Percentiles rank a stretch among this genome's conserved stretches.
Evolutionary conservation across 768 basidiomycete species (phyloP).

Genomic region (Russula sp.): DNA sequence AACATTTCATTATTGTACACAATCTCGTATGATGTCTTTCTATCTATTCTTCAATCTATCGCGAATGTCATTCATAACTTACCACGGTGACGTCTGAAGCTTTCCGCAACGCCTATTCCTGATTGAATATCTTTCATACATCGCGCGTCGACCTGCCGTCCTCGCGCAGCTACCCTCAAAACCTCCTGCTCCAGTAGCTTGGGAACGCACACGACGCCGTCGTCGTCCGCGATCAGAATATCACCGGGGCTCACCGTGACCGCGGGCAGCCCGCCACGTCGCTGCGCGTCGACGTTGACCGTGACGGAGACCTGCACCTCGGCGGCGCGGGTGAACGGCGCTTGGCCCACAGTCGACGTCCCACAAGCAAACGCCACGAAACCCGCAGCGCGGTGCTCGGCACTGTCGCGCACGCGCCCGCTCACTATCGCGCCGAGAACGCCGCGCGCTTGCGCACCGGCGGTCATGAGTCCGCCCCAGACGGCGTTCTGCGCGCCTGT

Average conservation of each 20-base stretch:
- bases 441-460: slow-evolving; percentile 67
- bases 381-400: slow-evolving; percentile 59
- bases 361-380: slow-evolving; percentile 84
- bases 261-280: slow-evolving; percentile 43
- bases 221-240: slow-evolving; percentile 79
- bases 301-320: slow-evolving; percentile 62
- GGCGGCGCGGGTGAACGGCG: slow-evolving; percentile 76
- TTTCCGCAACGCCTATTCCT: slow-evolving; percentile 67
- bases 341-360: slow-evolving; percentile 81
- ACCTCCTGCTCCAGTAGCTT: slow-evolving; percentile 47
- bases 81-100: slow-evolving; percentile 75
- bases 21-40: neutral
- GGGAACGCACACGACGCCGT: slow-evolving; percentile 85
- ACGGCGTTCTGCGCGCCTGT: slow-evolving; percentile 72
- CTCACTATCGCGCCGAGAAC: slow-evolving; percentile 75
- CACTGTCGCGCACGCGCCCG: slow-evolving; percentile 78
- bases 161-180: slow-evolving; percentile 49
- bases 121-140: slow-evolving; percentile 71
- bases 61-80: slow-evolving; percentile 34
- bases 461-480: slow-evolving; percentile 92
- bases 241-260: slow-evolving; percentile 67
- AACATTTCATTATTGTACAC: neutral
- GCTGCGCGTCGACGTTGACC: slow-evolving; percentile 34
- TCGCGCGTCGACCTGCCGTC: slow-evolving; percentile 57
- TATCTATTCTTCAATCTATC: slow-evolving; percentile 10